Evolutionary conservation across 768 basidiomycete genomes (phyloP).

Genomic region (Lyophyllum semitale): DNA sequence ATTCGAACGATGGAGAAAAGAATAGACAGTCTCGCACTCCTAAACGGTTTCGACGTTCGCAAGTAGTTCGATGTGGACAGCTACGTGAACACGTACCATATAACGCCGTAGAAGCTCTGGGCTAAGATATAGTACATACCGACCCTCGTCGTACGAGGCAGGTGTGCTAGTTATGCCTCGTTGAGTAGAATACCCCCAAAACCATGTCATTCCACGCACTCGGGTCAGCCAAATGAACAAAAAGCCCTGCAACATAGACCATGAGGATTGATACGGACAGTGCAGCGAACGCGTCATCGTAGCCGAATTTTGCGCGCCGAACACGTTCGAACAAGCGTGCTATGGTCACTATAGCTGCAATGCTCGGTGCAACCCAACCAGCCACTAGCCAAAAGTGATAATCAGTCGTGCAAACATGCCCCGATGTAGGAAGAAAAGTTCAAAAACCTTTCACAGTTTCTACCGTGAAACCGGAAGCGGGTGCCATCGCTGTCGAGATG

Average conservation of each 20-base stretch:
- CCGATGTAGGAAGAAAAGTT: not conserved
- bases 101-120: conserved; percentile 22
- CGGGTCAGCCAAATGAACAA: not conserved
- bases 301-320: conserved; percentile 18
- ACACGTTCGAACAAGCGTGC: conserved; percentile 19
- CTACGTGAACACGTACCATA: conserved; percentile 18
- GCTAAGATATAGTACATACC: conserved; percentile 22
- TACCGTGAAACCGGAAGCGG: conserved; percentile 3
- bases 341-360: conserved; percentile 21
- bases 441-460: conserved; percentile 2
- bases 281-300: not conserved
- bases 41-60: not conserved
- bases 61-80: not conserved
- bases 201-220: conserved; percentile 9
- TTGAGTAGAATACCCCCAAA: not conserved
- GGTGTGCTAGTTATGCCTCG: conserved; percentile 9
- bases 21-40: conserved; percentile 41
- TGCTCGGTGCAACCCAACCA: conserved; percentile 8
- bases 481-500: not conserved
- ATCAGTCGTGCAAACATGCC: too few relatives aligned
- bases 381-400: not conserved
- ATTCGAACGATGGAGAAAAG: conserved; percentile 30
- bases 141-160: conserved; percentile 13
- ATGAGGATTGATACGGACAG: not conserved
- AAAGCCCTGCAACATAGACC: not conserved